Base-by-base conservation (phyloP, 1,139 yeast species). In the Blastobotrys serpentis region DNA sequence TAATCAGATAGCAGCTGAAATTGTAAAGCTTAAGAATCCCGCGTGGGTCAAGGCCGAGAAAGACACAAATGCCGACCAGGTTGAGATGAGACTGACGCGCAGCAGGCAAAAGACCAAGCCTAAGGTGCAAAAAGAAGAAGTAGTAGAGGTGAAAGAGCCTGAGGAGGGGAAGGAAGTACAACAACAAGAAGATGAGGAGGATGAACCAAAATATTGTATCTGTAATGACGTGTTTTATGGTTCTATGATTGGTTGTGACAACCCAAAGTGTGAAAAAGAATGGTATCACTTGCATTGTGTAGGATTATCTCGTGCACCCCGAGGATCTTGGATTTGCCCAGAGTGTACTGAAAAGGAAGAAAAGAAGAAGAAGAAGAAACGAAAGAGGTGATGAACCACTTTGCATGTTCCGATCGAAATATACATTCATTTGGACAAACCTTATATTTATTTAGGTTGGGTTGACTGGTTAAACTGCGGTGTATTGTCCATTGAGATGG, bases 191-290 rank as follows among this genome's bases (percentile, higher is more conserved):
- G 29, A n/a, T 5, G 23, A 19, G 32, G 30, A 29, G 23, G 29
- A n/a, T 1, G 61, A 57, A 42, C 57, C 60, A 3, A 43, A 51
- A 46, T 87, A 86, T 64, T 87, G 96, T 67, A 76, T 82, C 67
- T 87, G 96, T 65, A 84, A 84, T 56, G 78, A 86, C 51, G 86
- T 82, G 0, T 84, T 90, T 2, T 84, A 81, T 67, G 96, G 95
- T 7, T 86, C 85, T 54, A 87, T 87, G 96, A 79, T 87, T 65
- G 96, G 94, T 0, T 87, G 96, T 66, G 96, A 88, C 63, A 84
- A 84, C 60, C 79, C 76, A 19, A 78, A 80, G 52, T 87, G 96
- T 69, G 76, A 80, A 50, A 80, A 72, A 57, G 95, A 87, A 64
- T 87, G 96, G 96, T 87, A 85, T 65, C 85, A 81, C 62, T 74